Evolutionary conservation across 306 rosid species (phyloP), one percentile per base, ranked within the genome.

Genomic region (Lupinus albus): DNA sequence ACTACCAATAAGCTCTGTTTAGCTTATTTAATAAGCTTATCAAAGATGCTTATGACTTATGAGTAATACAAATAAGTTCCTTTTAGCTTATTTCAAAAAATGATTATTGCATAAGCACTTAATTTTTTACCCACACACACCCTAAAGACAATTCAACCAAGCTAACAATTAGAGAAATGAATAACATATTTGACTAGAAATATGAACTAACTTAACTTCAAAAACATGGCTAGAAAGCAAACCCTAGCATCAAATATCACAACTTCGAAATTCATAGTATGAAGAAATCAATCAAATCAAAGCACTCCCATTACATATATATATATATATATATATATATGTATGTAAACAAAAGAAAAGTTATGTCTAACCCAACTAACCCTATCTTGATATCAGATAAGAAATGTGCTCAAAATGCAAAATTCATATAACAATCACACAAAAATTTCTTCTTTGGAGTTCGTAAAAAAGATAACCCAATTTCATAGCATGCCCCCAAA

Each of bases 401-500:
- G 58, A 50, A 41, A 47, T 8, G 28, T 42, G 57, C 15, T 36
- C 36, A 51, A 25, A 17, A 71, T 17, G 21, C 14, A 59, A n/a
- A 51, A 41, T 4, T 36, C 46, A 15, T 17, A 6, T 13, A 20
- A 68, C 42, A 44, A 32, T 0, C 1, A 16, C 14, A 57, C 0
- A 47, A 47, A 47, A 44, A 25, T 36, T 30, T 58, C 16, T 21
- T 11, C 0, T 39, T 39, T 7, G 8, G 13, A 70, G 13, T 16
- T 42, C 64, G 64, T 8, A 55, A 56, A 61, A 61, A 70, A 25
- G 38, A 64, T 52, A 67, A 70, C 21, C 15, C 41, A 13, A 52
- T 64, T 47, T 58, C 59, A 15, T 6, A 38, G n/a, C 67, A 59
- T 48, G 9, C 45, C 61, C 61, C 67, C 33, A 15, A 71, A 76